A percentile compares a stretch with the other conserved stretches of the same genome.
Conservation (phyloP, 495 filamentous ascomycete genomes). For the Pyrenula aspistea region DNA sequence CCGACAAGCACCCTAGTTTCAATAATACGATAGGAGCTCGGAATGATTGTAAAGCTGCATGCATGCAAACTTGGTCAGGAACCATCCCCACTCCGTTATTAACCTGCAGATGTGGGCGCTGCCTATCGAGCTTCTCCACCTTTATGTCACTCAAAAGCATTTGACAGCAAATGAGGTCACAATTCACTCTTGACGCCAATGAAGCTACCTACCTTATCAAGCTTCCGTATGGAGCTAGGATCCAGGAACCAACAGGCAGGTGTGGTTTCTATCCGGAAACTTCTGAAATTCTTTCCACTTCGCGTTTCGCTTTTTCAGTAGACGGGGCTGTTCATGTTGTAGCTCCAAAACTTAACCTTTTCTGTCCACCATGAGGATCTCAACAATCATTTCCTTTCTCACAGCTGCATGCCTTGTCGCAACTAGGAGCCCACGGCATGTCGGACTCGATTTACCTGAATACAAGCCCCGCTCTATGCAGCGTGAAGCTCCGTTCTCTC, state of each 20-base stretch:
- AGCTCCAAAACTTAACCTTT: too few relatives aligned
- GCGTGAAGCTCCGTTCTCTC: neutral
- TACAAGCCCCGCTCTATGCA: neutral
- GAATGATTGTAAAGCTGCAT: too few relatives aligned
- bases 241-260: neutral
- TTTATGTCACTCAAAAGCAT: neutral
- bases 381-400: neutral
- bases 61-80: too few relatives aligned
- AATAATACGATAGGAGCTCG: too few relatives aligned
- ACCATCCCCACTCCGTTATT: neutral
- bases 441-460: neutral
- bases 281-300: too few relatives aligned
- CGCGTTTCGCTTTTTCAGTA: too few relatives aligned
- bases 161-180: neutral
- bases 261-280: too few relatives aligned
- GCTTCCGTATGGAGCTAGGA: neutral
- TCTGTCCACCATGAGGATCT: neutral
- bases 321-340: too few relatives aligned
- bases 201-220: too few relatives aligned
- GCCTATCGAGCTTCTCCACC: neutral
- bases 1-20: too few relatives aligned
- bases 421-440: neutral
- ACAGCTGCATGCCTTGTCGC: neutral
- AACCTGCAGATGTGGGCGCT: neutral
- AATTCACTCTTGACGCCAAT: too few relatives aligned